phyloP scores from a whole-genome alignment of 1,139 yeast genomes.

The Yamadazyma kanchanaburiensis region DNA sequence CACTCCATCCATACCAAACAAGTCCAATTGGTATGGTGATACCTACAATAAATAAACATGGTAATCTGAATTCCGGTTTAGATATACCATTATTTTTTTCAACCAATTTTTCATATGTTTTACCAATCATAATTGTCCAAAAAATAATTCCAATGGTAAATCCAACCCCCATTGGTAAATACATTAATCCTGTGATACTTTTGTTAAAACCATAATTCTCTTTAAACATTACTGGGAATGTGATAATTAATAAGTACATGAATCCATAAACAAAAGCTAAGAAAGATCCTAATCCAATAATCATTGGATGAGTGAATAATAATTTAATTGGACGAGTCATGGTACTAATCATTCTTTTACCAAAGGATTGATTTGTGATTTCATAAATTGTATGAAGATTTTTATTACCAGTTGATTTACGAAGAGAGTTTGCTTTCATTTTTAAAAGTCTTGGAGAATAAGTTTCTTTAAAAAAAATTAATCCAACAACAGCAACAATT shows the following conservation, averaged over 20 bases:
- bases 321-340: constrained; percentile 39
- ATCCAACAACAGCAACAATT: constrained; percentile 32
- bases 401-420: constrained; percentile 34
- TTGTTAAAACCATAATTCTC: constrained; percentile 33
- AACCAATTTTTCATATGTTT: constrained; percentile 25
- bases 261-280: constrained; percentile 48
- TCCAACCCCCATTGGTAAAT: constrained; percentile 45
- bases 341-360: constrained; percentile 28
- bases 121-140: constrained; percentile 36
- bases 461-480: constrained; percentile 37
- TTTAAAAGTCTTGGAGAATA: constrained; percentile 37
- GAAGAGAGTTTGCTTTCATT: constrained; percentile 27
- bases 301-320: constrained; percentile 44
- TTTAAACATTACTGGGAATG: constrained; percentile 37
- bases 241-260: constrained; percentile 45
- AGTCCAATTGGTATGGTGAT: constrained; percentile 38
- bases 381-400: constrained; percentile 44
- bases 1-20: constrained; percentile 48
- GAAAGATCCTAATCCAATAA: constrained; percentile 43
- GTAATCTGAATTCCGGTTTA: constrained; percentile 43
- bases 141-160: constrained; percentile 36
- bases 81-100: constrained; percentile 31
- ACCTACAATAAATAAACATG: constrained; percentile 37
- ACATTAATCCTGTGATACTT: constrained; percentile 39
- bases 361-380: constrained; percentile 33